Conservation (phyloP, 106 monocot genomes). For the Posidonia australis region DNA sequence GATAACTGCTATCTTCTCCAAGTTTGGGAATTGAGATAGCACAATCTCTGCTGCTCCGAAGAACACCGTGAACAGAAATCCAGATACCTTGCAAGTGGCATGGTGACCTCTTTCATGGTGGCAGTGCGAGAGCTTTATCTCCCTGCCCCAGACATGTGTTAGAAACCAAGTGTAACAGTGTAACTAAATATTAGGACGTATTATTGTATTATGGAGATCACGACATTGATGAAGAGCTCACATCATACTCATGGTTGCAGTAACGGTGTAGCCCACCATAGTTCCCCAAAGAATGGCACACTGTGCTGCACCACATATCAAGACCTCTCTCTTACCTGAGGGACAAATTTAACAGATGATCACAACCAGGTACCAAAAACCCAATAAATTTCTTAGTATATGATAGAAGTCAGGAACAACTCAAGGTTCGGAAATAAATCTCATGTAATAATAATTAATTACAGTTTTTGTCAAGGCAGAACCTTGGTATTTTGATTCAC, state of each 20-base stretch:
- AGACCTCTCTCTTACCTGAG: conserved; percentile 19
- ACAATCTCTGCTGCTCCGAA: conserved; percentile 39
- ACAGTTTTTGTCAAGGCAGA: too few species aligned
- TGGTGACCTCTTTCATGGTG: conserved; percentile 21
- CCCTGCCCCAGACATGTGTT: too few species aligned
- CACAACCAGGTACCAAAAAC: too few species aligned
- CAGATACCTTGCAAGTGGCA: conserved; percentile 26
- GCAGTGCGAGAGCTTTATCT: conserved; percentile 22
- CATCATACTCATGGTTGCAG: conserved; percentile 43
- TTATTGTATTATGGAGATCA: too few species aligned
- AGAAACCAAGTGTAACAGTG: too few species aligned
- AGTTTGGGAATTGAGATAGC: conserved; percentile 43
- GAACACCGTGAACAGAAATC: conserved; percentile 16
- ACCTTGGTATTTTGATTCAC: too few species aligned
- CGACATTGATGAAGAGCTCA: conserved; percentile 11
- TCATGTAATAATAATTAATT: too few species aligned
- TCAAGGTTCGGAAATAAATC: too few species aligned
- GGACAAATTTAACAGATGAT: neutral
- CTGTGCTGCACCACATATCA: conserved; percentile 26
- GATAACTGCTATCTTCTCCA: conserved; percentile 40
- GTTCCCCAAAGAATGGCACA: conserved; percentile 33
- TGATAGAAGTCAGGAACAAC: too few species aligned
- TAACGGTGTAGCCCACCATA: conserved; percentile 49
- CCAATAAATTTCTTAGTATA: too few species aligned
- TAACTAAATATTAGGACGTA: too few species aligned